A percentile compares a stretch with the other conserved stretches of the same genome.
phyloP scores from a whole-genome alignment of 208 protist genomes.

The Trypanosoma brucei region DNA sequence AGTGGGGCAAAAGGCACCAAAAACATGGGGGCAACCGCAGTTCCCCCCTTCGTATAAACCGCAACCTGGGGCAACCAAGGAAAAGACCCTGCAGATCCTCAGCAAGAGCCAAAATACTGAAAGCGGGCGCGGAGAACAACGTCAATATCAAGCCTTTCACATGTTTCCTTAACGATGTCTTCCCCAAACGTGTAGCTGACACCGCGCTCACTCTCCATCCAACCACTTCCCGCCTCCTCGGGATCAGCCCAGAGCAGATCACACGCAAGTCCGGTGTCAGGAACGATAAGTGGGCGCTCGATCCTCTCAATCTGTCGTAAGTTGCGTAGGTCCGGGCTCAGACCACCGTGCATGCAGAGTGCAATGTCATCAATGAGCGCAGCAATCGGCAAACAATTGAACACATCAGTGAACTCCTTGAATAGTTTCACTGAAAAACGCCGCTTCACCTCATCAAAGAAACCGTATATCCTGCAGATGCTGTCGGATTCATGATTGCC shows the following conservation, averaged over 20 bases:
- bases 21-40: too few relatives aligned
- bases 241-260: slow-evolving; percentile 91
- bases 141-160: slow-evolving; percentile 96
- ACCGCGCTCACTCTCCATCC: neutral
- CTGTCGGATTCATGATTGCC: slow-evolving; percentile 89
- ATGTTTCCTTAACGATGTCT: slow-evolving; percentile 94
- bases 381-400: slow-evolving; percentile 98
- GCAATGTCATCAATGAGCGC: slow-evolving; percentile 95
- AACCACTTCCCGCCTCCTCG: slow-evolving; percentile 19
- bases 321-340: slow-evolving; percentile 93
- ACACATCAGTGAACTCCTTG: slow-evolving; percentile 85
- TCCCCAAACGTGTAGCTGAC: slow-evolving; percentile 31
- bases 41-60: too few relatives aligned
- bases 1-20: too few relatives aligned
- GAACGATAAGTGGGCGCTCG: slow-evolving; percentile 79
- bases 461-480: slow-evolving; percentile 88
- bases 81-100: too few relatives aligned
- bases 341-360: slow-evolving; percentile 97
- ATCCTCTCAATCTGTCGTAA: slow-evolving; percentile 87
- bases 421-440: slow-evolving; percentile 62
- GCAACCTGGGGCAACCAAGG: too few relatives aligned
- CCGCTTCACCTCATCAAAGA: slow-evolving; percentile 86
- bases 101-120: too few relatives aligned
- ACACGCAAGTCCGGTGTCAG: slow-evolving; percentile 78
- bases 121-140: slow-evolving; percentile 96